phyloP scores from a whole-genome alignment of 208 protist genomes.

The Entamoeba dispar region DNA sequence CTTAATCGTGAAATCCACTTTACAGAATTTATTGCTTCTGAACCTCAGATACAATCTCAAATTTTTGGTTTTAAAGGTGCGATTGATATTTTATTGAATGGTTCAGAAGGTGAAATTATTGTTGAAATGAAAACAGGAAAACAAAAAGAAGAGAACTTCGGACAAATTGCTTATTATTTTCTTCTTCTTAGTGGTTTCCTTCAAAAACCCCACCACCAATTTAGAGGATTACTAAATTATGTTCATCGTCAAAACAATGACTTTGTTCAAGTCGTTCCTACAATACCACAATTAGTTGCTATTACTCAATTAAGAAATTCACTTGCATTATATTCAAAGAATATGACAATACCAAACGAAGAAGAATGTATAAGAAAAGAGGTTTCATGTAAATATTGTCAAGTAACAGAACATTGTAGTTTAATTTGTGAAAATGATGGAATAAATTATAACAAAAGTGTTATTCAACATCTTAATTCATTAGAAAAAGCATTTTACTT shows the following conservation, averaged over 20 bases:
- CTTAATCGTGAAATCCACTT: not conserved
- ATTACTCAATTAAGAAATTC: not conserved
- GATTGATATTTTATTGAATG: not conserved
- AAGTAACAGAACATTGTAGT: not conserved
- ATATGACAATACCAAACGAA: not conserved
- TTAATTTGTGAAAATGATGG: not conserved
- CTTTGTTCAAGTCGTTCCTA: not conserved
- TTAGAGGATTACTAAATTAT: not conserved
- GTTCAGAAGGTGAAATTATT: not conserved
- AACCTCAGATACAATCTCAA: not conserved
- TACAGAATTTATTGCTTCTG: not conserved
- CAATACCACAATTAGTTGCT: not conserved
- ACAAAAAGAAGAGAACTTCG: not conserved
- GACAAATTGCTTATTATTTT: not conserved
- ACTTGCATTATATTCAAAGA: not conserved
- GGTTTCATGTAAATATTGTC: not conserved
- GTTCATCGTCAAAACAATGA: not conserved
- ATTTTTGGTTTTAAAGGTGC: not conserved
- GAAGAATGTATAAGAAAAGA: not conserved
- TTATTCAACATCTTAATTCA: not conserved
- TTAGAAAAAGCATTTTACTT: not conserved
- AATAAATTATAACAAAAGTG: not conserved
- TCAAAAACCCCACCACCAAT: not conserved
- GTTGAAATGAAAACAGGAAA: not conserved
- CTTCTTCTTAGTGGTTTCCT: not conserved